Percentiles rank a stretch among this genome's conserved stretches.
Conservation (phyloP, 1,284 basidiomycete species). For the Phaffia rhodozyma region DNA sequence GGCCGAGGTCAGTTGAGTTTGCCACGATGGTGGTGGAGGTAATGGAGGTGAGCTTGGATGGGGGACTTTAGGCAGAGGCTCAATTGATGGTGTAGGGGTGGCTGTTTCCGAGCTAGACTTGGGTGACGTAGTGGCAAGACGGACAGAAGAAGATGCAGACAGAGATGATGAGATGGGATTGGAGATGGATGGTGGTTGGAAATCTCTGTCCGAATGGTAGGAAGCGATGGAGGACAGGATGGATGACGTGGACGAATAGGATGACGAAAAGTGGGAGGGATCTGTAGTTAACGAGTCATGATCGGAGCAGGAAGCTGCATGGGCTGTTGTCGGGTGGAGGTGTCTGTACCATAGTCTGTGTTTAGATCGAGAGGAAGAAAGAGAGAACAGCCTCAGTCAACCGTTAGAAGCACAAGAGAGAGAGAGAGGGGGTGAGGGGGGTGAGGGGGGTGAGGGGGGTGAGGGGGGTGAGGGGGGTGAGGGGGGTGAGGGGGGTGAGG, state of each 20-base stretch:
- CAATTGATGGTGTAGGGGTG: not conserved
- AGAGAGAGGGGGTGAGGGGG: too few species aligned
- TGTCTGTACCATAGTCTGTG: not conserved
- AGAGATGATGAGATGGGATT: not conserved
- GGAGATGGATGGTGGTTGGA: not conserved
- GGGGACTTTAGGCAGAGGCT: not conserved
- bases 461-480: too few species aligned
- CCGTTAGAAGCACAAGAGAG: not conserved
- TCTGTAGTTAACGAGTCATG: not conserved
- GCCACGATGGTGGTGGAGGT: not conserved
- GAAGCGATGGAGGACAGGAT: not conserved
- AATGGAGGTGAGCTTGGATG: not conserved
- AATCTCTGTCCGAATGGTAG: not conserved
- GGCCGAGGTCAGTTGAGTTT: not conserved
- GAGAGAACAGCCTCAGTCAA: not conserved
- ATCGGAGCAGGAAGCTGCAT: not conserved
- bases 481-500: too few species aligned
- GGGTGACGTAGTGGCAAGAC: not conserved
- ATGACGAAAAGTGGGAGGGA: not conserved
- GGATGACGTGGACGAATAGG: constrained; percentile 1
- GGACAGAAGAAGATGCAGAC: not conserved
- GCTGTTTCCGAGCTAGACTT: not conserved
- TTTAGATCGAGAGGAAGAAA: not conserved
- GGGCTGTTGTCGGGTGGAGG: constrained; percentile 4
- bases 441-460: too few species aligned